Conservation (phyloP, 768 basidiomycete genomes). For the Leccinum imitatum region DNA sequence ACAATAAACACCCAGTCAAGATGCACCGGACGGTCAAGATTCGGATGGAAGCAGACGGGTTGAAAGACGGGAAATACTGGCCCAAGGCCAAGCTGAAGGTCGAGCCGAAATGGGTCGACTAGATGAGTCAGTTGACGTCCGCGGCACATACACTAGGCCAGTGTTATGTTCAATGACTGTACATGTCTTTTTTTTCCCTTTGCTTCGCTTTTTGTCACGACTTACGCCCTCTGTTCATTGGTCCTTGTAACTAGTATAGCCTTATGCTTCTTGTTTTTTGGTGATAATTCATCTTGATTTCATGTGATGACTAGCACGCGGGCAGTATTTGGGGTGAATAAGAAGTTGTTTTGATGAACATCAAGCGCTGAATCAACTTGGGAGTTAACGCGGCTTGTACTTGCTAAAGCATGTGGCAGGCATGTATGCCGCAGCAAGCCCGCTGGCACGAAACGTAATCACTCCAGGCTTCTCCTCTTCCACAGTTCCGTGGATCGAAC, state of each 20-base stretch:
- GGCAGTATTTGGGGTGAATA: background rate
- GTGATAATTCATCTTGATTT: background rate
- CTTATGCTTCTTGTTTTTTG: background rate
- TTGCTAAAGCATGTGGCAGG: too few species aligned
- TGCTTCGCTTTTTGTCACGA: background rate
- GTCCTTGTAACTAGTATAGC: background rate
- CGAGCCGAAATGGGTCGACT: constrained; percentile 43
- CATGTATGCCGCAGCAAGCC: too few species aligned
- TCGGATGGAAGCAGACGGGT: constrained; percentile 49
- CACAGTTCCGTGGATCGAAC: too few species aligned
- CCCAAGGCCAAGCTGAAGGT: constrained; percentile 41
- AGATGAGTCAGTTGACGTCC: background rate
- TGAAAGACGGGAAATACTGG: constrained; percentile 35
- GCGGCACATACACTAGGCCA: background rate
- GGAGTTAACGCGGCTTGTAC: background rate
- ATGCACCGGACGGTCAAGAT: constrained; percentile 48
- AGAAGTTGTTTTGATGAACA: background rate
- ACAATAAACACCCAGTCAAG: constrained; percentile 40
- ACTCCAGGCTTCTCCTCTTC: too few species aligned
- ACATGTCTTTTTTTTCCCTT: background rate
- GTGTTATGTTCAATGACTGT: background rate
- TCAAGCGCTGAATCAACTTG: too few species aligned
- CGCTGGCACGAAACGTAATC: background rate
- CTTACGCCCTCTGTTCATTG: background rate
- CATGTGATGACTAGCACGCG: background rate